Evolutionary conservation across 2,329 filamentous ascomycete species (phyloP), one percentile per base, ranked within the genome.

Genomic region (Colletotrichum chlorophyti): DNA sequence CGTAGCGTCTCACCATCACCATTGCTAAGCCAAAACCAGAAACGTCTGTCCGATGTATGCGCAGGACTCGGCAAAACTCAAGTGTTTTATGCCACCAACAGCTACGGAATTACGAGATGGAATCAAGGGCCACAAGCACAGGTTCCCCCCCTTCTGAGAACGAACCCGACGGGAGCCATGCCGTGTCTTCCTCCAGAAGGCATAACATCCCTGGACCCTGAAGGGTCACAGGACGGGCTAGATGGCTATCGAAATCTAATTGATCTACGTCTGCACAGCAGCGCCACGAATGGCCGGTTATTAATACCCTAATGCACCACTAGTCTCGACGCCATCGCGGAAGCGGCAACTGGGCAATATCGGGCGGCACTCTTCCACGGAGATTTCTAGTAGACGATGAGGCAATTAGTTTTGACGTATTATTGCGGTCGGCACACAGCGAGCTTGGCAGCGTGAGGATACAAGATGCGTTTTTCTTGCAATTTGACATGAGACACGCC

Each of bases 1-100:
- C 23, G 41, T 53, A 38, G 49, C 34, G 41, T 49, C 55, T 54
- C 37, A 59, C 31, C 51, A 43, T 55, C 10, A 24, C 21, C 12
- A 2, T 8, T 48, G 31, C 50, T 45, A 40, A 32, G 31, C 51
- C 55, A n/a, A 15, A 53, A 42, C 11, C 3, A 42, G 54, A 34
- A 40, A 34, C 27, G 11, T 5, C 31, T 21, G 27, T 26, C 54
- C 29, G 54, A 53, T 42, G 26, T 15, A n/a, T 40, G 15, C 41
- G n/a, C 26, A 21, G 31, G 10, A 24, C n/a, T n/a, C n/a, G n/a
- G n/a, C n/a, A n/a, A n/a, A n/a, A n/a, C n/a, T n/a, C n/a, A n/a
- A n/a, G n/a, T n/a, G n/a, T n/a, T n/a, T n/a, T n/a, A n/a, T n/a
- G n/a, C n/a, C n/a, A n/a, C n/a, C n/a, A n/a, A n/a, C n/a, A n/a